phyloP scores from a whole-genome alignment of 257 asterid genomes.

The Cinchona pubescens region DNA sequence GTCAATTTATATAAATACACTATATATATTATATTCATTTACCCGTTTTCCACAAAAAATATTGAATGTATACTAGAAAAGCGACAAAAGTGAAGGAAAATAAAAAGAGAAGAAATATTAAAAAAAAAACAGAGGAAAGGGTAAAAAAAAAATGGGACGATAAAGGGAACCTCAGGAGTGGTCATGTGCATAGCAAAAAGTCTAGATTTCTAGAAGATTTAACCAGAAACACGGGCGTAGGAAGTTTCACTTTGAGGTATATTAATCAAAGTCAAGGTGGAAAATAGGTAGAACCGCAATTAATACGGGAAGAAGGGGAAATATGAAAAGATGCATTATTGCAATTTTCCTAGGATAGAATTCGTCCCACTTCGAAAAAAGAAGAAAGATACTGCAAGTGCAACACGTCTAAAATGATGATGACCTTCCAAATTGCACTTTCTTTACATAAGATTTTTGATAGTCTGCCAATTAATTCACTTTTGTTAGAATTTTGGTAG shows the following conservation, averaged over 20 bases:
- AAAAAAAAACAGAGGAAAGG: not conserved
- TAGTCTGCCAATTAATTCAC: not conserved
- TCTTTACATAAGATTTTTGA: not conserved
- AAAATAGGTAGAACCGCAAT: not conserved
- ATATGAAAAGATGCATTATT: not conserved
- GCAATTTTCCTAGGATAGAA: not conserved
- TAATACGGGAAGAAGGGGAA: not conserved
- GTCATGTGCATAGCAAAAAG: not conserved
- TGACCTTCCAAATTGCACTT: slow-evolving; percentile 14
- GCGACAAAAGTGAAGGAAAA: too few species aligned
- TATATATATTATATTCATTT: too few species aligned
- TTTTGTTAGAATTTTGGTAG: slow-evolving; percentile 7
- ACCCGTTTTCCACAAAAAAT: too few species aligned
- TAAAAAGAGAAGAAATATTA: not conserved
- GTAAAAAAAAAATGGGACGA: not conserved
- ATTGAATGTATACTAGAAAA: too few species aligned
- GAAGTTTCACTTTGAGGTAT: not conserved
- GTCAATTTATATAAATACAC: too few species aligned
- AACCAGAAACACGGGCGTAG: not conserved
- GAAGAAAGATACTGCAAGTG: not conserved
- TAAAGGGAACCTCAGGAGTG: not conserved
- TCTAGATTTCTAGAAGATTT: too few species aligned
- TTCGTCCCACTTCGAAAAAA: not conserved
- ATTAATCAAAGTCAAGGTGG: not conserved
- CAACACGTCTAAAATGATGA: not conserved